Conservation (phyloP, 805 yeast species). For the Candida chauliodis region DNA sequence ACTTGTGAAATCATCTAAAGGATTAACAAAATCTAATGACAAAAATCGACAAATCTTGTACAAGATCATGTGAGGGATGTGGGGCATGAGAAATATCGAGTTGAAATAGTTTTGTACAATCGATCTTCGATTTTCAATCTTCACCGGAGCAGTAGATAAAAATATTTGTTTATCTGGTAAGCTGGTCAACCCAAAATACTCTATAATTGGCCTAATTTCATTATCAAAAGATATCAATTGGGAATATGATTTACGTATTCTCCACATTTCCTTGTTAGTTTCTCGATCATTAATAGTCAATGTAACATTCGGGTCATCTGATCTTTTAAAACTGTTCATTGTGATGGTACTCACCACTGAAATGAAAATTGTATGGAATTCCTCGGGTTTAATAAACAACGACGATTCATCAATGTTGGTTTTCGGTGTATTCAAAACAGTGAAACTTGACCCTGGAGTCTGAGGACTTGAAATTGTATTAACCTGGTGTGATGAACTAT, state of each 20-base stretch:
- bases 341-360: conserved; percentile 47
- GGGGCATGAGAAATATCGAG: conserved; percentile 53
- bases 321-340: conserved; percentile 29
- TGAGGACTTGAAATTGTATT: conserved; percentile 7
- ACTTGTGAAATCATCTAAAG: conserved; percentile 49
- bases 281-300: conserved; percentile 63
- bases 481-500: conserved; percentile 1
- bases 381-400: conserved; percentile 57
- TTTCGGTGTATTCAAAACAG: conserved; percentile 20
- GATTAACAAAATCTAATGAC: conserved; percentile 63
- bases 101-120: conserved; percentile 58
- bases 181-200: conserved; percentile 53
- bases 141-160: conserved; percentile 54
- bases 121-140: conserved; percentile 58
- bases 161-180: conserved; percentile 66
- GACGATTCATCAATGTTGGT: conserved; percentile 40
- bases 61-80: conserved; percentile 51
- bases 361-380: conserved; percentile 48
- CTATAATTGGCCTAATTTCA: conserved; percentile 49
- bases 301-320: conserved; percentile 58
- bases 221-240: conserved; percentile 62
- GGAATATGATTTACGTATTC: conserved; percentile 59
- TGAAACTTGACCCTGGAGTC: conserved; percentile 25
- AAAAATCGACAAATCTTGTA: conserved; percentile 59
- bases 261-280: conserved; percentile 67